phyloP scores from a whole-genome alignment of 1,284 basidiomycete species.

The Sporisorium sorghi region DNA sequence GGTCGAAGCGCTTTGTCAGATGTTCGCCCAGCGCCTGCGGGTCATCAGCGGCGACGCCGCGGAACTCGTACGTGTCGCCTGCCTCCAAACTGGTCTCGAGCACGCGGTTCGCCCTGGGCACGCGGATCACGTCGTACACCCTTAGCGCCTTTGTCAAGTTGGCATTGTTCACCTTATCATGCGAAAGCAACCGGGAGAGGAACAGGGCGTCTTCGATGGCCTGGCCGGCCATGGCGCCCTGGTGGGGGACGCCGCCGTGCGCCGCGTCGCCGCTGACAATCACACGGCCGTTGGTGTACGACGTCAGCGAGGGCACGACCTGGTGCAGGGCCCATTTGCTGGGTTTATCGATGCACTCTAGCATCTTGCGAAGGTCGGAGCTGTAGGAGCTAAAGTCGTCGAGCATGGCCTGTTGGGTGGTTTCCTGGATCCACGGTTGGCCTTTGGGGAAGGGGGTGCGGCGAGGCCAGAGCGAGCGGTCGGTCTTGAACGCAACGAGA shows the following conservation, averaged over 20 bases:
- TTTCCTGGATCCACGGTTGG: conserved; percentile 73
- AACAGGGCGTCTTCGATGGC: conserved; percentile 76
- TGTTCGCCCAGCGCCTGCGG: conserved; percentile 24
- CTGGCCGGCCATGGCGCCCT: conserved; percentile 77
- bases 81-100: conserved; percentile 55
- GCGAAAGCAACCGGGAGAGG: conserved; percentile 73
- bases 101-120: conserved; percentile 59
- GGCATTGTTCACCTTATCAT: conserved; percentile 71
- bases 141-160: conserved; percentile 72
- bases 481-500: conserved; percentile 73
- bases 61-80: conserved; percentile 53
- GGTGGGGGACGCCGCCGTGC: conserved; percentile 76
- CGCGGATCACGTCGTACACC: conserved; percentile 54
- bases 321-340: conserved; percentile 76
- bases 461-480: conserved; percentile 71
- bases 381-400: conserved; percentile 73
- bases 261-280: conserved; percentile 76
- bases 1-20: conserved; percentile 33
- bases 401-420: conserved; percentile 72
- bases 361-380: conserved; percentile 71
- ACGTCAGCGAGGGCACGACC: conserved; percentile 72
- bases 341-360: conserved; percentile 72
- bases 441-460: conserved; percentile 45
- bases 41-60: conserved; percentile 29
- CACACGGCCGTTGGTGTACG: conserved; percentile 72